A percentile compares a stretch with the other conserved stretches of the same genome.
These are phyloP conservation scores for Podospora sp. DNA, from an alignment of 495 filamentous ascomycete species.

Conservation along the genomic window DNA sequence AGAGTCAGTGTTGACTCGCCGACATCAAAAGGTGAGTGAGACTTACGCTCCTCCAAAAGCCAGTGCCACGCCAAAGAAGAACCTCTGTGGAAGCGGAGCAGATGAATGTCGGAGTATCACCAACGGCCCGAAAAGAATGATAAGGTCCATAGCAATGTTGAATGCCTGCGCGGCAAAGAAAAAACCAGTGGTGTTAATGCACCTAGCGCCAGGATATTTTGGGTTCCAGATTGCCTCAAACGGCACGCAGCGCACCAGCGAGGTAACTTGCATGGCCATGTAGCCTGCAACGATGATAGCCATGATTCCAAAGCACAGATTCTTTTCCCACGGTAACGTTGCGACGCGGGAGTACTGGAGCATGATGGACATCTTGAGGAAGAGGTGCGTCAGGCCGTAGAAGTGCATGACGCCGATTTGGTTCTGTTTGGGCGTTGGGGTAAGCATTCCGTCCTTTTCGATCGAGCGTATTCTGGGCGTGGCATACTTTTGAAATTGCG, in stretches of 20 bases:
- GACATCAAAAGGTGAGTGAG: too few species aligned
- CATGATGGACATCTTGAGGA: slow-evolving; percentile 22
- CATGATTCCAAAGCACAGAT: slow-evolving; percentile 9
- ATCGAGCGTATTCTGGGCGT: not conserved
- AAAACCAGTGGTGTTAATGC: slow-evolving; percentile 4
- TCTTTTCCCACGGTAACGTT: slow-evolving; percentile 8
- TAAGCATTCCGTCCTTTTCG: not conserved
- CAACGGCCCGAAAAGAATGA: slow-evolving; percentile 14
- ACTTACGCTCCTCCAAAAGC: slow-evolving; percentile 18
- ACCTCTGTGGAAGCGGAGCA: slow-evolving; percentile 3
- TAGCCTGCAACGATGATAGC: not conserved
- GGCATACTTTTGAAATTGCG: not conserved
- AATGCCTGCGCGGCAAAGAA: slow-evolving; percentile 2
- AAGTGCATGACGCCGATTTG: slow-evolving; percentile 3
- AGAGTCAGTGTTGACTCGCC: too few species aligned
- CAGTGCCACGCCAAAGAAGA: slow-evolving; percentile 11
- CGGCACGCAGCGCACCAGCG: slow-evolving; percentile 10
- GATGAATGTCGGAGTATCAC: slow-evolving; percentile 13
- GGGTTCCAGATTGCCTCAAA: slow-evolving; percentile 17
- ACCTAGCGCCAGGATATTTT: slow-evolving; percentile 5
- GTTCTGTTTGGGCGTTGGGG: not conserved
- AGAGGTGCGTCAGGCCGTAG: slow-evolving; percentile 14
- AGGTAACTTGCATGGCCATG: not conserved
- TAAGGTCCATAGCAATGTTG: slow-evolving; percentile 14
- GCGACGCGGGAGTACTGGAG: slow-evolving; percentile 14